Base-by-base conservation (phyloP, 805 yeast species). In the Teunomyces gatunensis region DNA sequence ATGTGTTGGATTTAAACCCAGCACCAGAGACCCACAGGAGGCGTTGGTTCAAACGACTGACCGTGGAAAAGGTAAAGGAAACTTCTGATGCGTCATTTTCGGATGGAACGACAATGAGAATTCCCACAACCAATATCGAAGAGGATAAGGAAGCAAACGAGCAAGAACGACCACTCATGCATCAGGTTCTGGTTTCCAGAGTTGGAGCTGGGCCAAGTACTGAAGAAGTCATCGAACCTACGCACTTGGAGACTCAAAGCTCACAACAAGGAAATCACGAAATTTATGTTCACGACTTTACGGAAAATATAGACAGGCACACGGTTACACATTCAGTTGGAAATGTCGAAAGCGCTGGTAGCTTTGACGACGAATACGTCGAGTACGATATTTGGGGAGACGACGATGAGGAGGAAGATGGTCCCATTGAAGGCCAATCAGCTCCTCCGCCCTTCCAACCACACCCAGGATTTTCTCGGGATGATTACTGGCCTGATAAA, bases 401-500 rank as follows among this genome's bases (percentile, higher is more conserved):
- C 10, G 55, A 49, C 6, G 55, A 48, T 11, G 51, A 49, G 10
- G 55, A 49, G 5, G 55, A 51, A 13, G 51, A 45, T 15, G 37
- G 35, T 4, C 42, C 49, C 13, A 36, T 28, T 2, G 39, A 17
- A 28, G 44, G 42, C 25, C 47, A 47, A 17, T 57, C 40, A 2
- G 40, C 45, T 10, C 78, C 76, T 1, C 79, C 80, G 10, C 66
- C 71, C 2, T 79, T 79, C 53, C 64, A 64, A 39, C 71, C 73
- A 4, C 70, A 68, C 47, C 75, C 80, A 0, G 81, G 81, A 3
- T 79, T 69, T 54, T 54, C 56, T 12, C 47, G 47, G 6, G 77
- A 68, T 4, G 83, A 78, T 55, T 79, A 79, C 57, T 77, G 78
- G 74, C 73, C 45, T 27, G 40, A 47, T 21, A 46, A 48, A 27